phyloP scores from a whole-genome alignment of 768 basidiomycete genomes.

The Nidularia pulvinata region DNA sequence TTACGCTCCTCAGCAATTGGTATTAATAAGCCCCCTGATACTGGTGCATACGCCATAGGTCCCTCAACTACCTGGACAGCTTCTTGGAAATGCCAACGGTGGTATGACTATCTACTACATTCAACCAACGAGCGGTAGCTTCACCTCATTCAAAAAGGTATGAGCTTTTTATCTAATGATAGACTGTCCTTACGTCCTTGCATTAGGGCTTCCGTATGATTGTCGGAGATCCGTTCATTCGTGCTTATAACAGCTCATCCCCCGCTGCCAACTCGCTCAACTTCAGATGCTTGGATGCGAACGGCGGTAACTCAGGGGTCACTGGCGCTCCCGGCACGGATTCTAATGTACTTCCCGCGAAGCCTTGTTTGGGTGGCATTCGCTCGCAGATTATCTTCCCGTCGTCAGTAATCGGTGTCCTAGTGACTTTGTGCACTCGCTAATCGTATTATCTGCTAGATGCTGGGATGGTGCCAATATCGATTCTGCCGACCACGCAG shows the following conservation, averaged over 20 bases:
- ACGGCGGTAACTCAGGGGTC: conserved; percentile 11
- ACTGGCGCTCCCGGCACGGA: conserved; percentile 11
- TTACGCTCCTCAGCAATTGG: not conserved
- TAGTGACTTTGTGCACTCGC: not conserved
- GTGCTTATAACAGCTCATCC: conserved; percentile 5
- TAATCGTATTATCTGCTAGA: conserved; percentile 1
- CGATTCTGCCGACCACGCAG: conserved; percentile 14
- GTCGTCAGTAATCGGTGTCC: conserved; percentile 1
- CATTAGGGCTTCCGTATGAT: conserved; percentile 18
- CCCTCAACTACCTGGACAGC: conserved; percentile 14
- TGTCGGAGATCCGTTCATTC: conserved; percentile 13
- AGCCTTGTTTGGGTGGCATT: conserved; percentile 13
- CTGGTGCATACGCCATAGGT: conserved; percentile 5
- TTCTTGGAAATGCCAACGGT: conserved; percentile 14
- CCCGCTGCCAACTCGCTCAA: conserved; percentile 11
- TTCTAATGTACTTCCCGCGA: conserved; percentile 8
- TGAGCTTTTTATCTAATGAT: not conserved
- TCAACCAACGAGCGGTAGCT: conserved; percentile 8
- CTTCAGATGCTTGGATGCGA: conserved; percentile 14
- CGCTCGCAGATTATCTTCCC: conserved; percentile 16
- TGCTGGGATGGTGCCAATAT: conserved; percentile 18
- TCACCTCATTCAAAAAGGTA: conserved; percentile 14
- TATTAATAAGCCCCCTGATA: not conserved
- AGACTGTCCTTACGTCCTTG: not conserved
- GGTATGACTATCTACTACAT: conserved; percentile 18